These are phyloP conservation scores for Cladosporium sp. DNA, from an alignment of 2,329 filamentous ascomycete genomes.

Conservation along the genomic window DNA sequence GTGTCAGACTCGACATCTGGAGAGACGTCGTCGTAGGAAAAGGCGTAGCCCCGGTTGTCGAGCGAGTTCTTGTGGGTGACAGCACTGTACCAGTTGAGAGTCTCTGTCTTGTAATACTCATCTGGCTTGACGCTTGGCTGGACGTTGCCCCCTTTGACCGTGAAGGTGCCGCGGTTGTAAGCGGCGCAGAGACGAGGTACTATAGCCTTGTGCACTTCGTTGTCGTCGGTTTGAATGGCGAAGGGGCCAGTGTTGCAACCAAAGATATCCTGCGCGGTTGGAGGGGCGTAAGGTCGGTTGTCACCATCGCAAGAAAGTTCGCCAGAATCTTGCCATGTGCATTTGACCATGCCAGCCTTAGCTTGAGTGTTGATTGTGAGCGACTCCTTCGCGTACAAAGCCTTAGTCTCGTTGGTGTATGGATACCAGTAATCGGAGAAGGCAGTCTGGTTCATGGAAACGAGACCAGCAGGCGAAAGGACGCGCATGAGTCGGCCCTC, in stretches of 20 bases:
- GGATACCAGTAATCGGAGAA: conserved; percentile 49
- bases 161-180: conserved; percentile 68
- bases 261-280: conserved; percentile 61
- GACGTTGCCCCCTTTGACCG: conserved; percentile 45
- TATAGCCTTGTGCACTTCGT: conserved; percentile 50
- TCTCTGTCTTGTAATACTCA: conserved; percentile 39
- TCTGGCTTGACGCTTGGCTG: conserved; percentile 44
- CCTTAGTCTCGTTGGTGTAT: conserved; percentile 50
- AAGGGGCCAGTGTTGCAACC: conserved; percentile 63
- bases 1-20: conserved; percentile 50
- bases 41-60: conserved; percentile 59
- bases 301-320: conserved; percentile 39
- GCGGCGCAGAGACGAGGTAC: conserved; percentile 69
- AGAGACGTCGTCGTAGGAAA: conserved; percentile 65
- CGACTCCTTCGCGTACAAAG: conserved; percentile 41
- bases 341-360: conserved; percentile 50
- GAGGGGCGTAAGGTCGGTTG: conserved; percentile 49
- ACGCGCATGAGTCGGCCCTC: conserved; percentile 35
- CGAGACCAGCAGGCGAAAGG: conserved; percentile 43
- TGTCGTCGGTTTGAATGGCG: conserved; percentile 37
- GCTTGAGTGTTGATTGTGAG: conserved; percentile 63
- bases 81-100: conserved; percentile 41
- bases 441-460: conserved; percentile 41
- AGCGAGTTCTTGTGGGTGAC: conserved; percentile 55
- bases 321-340: conserved; percentile 35